These are phyloP conservation scores for Penicillium rolfsii DNA, from an alignment of 2,329 filamentous ascomycete genomes.

Conservation along the genomic window DNA sequence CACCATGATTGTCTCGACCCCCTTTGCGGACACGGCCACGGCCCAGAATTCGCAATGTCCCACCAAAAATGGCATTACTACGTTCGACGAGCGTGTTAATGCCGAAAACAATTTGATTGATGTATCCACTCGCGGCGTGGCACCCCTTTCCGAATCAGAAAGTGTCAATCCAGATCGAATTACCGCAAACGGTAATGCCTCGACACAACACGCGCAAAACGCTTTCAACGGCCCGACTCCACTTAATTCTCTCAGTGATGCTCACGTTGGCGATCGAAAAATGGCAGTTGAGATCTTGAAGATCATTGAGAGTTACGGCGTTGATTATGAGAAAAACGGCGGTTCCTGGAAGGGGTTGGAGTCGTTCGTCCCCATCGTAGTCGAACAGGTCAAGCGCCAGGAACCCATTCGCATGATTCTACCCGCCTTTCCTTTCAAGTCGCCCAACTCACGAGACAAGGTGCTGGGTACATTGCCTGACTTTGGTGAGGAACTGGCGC, in stretches of 20 bases:
- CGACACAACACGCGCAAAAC: conserved; percentile 14
- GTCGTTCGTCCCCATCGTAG: conserved; percentile 30
- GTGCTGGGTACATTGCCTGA: conserved; percentile 45
- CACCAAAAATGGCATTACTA: conserved; percentile 11
- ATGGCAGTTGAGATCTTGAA: conserved; percentile 28
- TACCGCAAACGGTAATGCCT: conserved; percentile 23
- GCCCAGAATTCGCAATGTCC: conserved; percentile 11
- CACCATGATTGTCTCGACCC: conserved; percentile 26
- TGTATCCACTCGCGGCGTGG: conserved; percentile 4
- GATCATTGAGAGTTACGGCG: conserved; percentile 33
- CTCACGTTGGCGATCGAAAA: conserved; percentile 6
- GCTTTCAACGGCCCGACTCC: conserved; percentile 3
- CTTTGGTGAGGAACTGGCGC: conserved; percentile 48
- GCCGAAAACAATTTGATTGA: conserved; percentile 1
- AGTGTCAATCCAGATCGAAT: conserved; percentile 9
- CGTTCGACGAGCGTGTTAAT: not conserved
- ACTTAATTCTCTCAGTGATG: not conserved
- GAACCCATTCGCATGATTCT: conserved; percentile 37
- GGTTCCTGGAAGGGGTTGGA: conserved; percentile 33
- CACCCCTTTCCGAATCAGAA: conserved; percentile 12
- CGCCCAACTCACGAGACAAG: conserved; percentile 37
- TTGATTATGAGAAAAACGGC: conserved; percentile 31
- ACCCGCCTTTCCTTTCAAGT: conserved; percentile 38
- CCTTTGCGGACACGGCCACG: conserved; percentile 18
- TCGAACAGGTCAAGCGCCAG: conserved; percentile 24